Evolutionary conservation across 345 rosid species (phyloP), one percentile per base, ranked within the genome.

Genomic region (Trapa incisa): DNA sequence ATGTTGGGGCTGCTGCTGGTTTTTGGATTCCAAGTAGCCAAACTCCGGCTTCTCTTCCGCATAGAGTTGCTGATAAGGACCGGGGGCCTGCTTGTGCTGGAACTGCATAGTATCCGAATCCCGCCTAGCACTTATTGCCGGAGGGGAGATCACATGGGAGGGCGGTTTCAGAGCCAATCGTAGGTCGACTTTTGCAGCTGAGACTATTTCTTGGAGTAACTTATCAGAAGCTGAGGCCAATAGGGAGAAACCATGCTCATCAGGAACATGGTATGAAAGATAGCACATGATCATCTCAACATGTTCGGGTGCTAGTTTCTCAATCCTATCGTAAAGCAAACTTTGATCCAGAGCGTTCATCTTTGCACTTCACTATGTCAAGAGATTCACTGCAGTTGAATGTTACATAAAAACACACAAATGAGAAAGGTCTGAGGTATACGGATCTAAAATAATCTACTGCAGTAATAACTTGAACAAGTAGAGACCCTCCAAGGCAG

Each of bases 301-400:
- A 58, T 76, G 76, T 14, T 84, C 89, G 0, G 89, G 92, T 67
- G 84, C 87, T 37, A 84, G 63, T 72, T 82, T 78, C 73, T 75
- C 75, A 65, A 86, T 78, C 71, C 81, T 76, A 38, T 79, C 75
- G 65, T 74, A 80, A 50, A 86, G 81, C 66, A 80, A 67, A 42
- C 69, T 77, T 12, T 76, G 72, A 22, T 82, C 87, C 32, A 80
- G 70, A 65, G 76, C 79, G 52, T 84, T 86, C 88, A 86, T 82
- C 66, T 0, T 33, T 69, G 61, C 52, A 67, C 73, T 45, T 16
- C 43, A 29, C 35, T 50, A 5, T 17, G 2, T 13, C 64, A 61
- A 29, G 13, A 67, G 60, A 64, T 67, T 45, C 70, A 50, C 57
- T 63, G 68, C 67, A 62, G 47, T 77, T 74, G 77, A 72, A n/a